These are phyloP conservation scores for Litsea cubeba DNA, from an alignment of 164 flowering plant species.

Conservation along the genomic window DNA sequence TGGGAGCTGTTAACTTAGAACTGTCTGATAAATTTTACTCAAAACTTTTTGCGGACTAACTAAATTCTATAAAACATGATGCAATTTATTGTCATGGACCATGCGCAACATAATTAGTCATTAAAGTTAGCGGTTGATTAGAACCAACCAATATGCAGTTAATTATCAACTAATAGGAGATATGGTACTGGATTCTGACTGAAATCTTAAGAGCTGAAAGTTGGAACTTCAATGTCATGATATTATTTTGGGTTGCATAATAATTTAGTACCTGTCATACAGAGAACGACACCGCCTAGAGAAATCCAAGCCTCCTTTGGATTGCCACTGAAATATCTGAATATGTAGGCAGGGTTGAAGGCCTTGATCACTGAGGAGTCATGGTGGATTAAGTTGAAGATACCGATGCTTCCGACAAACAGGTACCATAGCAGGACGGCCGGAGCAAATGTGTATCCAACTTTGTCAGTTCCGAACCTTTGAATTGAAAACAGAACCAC, in stretches of 20 bases:
- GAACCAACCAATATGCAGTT: background rate
- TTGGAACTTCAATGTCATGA: background rate
- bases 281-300: conserved; percentile 28
- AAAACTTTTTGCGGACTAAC: background rate
- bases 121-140: too few species aligned
- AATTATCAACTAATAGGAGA: background rate
- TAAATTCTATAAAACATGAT: too few species aligned
- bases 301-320: conserved; percentile 26
- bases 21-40: background rate
- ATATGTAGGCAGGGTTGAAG: conserved; percentile 20
- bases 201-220: background rate
- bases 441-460: conserved; percentile 30
- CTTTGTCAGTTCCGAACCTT: conserved; percentile 33
- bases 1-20: background rate
- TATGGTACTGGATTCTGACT: background rate
- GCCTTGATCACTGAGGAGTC: conserved; percentile 24
- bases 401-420: conserved; percentile 16
- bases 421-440: conserved; percentile 21
- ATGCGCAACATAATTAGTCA: too few species aligned
- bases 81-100: too few species aligned
- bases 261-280: conserved; percentile 23
- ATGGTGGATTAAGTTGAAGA: conserved; percentile 17
- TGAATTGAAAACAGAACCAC: conserved; percentile 23
- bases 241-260: background rate
- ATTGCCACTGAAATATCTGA: conserved; percentile 20